A percentile compares a stretch with the other conserved stretches of the same genome.
Conservation (phyloP, 441 rosid genomes). For the Macaranga tanarius region DNA sequence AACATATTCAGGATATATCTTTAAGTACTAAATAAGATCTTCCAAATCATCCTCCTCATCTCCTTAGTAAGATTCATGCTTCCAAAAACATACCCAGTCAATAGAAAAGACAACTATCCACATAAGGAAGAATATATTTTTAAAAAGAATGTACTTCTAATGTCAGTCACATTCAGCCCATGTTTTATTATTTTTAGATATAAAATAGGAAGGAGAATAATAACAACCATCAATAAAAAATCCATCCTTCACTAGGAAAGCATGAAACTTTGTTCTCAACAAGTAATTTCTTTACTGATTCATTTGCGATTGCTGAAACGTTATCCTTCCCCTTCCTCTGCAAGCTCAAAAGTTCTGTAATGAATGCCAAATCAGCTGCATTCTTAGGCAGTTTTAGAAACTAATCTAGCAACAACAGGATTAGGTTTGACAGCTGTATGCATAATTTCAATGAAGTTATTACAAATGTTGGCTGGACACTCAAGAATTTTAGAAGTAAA, state of each 20-base stretch:
- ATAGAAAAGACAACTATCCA: no score
- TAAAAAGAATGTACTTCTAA: no score
- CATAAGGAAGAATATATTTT: no score
- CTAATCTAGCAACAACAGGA: constrained; percentile 4
- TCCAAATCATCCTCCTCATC: neutral
- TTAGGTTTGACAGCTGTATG: no score
- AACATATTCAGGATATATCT: neutral
- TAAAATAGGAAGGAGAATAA: no score
- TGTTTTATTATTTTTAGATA: no score
- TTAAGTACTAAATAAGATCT: no score
- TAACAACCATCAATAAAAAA: no score
- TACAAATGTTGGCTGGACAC: neutral
- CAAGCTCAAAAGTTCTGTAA: neutral
- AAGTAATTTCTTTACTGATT: neutral
- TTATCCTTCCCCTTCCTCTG: neutral
- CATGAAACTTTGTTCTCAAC: neutral
- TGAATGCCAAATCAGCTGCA: neutral
- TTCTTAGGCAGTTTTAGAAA: neutral
- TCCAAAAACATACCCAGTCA: neutral
- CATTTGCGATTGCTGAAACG: neutral
- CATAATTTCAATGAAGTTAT: neutral
- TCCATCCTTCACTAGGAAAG: neutral
- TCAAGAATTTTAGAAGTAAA: constrained; percentile 8
- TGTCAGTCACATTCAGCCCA: no score
- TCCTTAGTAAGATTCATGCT: neutral